Conservation (phyloP, 1,139 yeast species). For the Eremothecium coryli region DNA sequence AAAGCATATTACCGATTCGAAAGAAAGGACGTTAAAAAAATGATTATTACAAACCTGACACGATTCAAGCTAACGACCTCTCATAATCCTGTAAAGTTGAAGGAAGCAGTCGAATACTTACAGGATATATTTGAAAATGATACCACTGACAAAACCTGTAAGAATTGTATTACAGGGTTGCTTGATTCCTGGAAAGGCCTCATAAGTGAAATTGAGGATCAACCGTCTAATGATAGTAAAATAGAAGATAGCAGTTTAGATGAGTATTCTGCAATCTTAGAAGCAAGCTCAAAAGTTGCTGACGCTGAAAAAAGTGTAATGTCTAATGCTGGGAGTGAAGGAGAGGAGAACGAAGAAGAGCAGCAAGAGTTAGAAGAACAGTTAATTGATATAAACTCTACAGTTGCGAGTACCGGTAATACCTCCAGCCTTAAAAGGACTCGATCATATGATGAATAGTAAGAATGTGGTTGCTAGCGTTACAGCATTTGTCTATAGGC, state of each 20-base stretch:
- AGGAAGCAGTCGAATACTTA: constrained; percentile 25
- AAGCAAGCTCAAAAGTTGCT: constrained; percentile 10
- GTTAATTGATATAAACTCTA: no score
- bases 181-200: constrained; percentile 12
- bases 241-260: constrained; percentile 20
- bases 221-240: constrained; percentile 11
- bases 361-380: no score
- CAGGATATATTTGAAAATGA: constrained; percentile 26
- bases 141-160: constrained; percentile 36
- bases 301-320: not conserved
- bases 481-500: no score
- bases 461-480: no score
- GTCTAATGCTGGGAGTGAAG: not conserved
- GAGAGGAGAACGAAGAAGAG: no score
- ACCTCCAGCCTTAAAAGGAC: not conserved
- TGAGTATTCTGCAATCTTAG: constrained; percentile 28
- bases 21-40: constrained; percentile 46
- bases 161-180: constrained; percentile 27
- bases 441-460: no score
- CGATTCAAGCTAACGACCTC: constrained; percentile 39
- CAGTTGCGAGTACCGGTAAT: not conserved
- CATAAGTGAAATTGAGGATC: constrained; percentile 20
- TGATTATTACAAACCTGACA: constrained; percentile 44
- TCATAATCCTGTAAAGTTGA: constrained; percentile 22
- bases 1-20: constrained; percentile 41